Evolutionary conservation across 805 yeast species (phyloP), one percentile per base, ranked within the genome.

Genomic region (Barnettozyma populi): DNA sequence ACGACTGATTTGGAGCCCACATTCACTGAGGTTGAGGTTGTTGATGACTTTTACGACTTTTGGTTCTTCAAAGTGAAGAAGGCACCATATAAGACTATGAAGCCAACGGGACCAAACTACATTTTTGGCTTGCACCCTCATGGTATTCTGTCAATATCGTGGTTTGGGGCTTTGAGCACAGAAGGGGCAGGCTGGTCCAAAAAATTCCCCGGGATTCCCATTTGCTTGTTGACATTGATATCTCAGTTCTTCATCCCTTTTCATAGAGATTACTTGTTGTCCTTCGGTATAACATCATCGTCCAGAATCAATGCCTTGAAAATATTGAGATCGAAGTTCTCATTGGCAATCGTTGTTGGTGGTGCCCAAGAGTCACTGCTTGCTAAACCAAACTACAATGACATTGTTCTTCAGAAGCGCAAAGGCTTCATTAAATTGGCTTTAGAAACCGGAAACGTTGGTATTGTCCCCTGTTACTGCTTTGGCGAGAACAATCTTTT

Each of bases 111-210:
- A 0, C 90, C 88, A 2, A 70, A 84, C 34, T 92, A 94, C 64
- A 79, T 92, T 2, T 92, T 92, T 66, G 95, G 97, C 0, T 84
- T 88, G 60, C 97, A 90, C 65, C 99, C 99, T 0, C 99, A 94
- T 64, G 99, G 99, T 0, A 90, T 92, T 14, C 90, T 90, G 11
- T 86, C 96, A 1, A 75, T 90, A 76, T 97, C 97, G 2, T 90
- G 84, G 1, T 82, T 90, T 63, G 96, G 96, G 1, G 82, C 84
- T 0, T 70, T 90, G 52, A 89, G 84, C 0, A 86, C 95, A 5
- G 90, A 90, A 51, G 92, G 95, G 20, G 82, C 89, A 4, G 74
- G 78, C 21, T 84, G 86, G 74, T 70, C 78, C 19, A 65, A 74
- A 19, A 53, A 78, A 11, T 88, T 92, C 54, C 97, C 98, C 0